These are phyloP conservation scores for Pythium phragmitis DNA, from an alignment of 352 stramenopile species.

Conservation along the genomic window DNA sequence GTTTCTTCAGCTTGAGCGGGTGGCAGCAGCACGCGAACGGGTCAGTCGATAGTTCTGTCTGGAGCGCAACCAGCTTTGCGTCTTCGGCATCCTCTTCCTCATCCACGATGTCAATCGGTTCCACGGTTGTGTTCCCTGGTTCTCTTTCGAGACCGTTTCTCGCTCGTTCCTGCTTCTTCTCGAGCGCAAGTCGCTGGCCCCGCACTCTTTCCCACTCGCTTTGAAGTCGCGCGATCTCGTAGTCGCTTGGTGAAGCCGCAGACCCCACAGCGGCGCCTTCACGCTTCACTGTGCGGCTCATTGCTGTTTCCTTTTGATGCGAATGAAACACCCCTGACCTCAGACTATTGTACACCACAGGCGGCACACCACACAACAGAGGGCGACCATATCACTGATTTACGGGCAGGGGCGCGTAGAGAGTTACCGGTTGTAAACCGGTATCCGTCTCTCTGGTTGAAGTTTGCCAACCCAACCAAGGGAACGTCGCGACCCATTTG, in stretches of 20 bases:
- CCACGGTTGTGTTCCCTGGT: no score
- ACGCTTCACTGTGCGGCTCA: slow-evolving; percentile 2
- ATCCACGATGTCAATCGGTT: not conserved
- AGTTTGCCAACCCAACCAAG: no score
- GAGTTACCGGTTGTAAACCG: no score
- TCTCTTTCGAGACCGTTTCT: slow-evolving; percentile 4
- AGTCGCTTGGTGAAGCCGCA: not conserved
- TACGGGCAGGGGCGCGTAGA: no score
- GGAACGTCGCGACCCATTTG: no score
- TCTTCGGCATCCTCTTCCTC: not conserved
- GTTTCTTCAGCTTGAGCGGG: slow-evolving; percentile 46
- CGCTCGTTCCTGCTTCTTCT: slow-evolving; percentile 14
- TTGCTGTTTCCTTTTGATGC: not conserved
- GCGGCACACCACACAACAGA: no score
- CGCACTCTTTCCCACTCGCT: slow-evolving; percentile 12
- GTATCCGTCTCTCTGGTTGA: no score
- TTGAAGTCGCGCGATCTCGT: not conserved
- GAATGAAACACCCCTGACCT: not conserved
- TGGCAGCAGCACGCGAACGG: slow-evolving; percentile 57
- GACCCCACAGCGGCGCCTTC: not conserved
- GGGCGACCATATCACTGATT: no score
- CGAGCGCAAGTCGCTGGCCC: slow-evolving; percentile 18
- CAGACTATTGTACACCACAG: no score
- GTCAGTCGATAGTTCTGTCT: slow-evolving; percentile 35
- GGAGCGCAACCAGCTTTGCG: not conserved